Evolutionary conservation across 2,329 filamentous ascomycete genomes (phyloP), one percentile per base, ranked within the genome.

Genomic region (Trichoderma harzianum): DNA sequence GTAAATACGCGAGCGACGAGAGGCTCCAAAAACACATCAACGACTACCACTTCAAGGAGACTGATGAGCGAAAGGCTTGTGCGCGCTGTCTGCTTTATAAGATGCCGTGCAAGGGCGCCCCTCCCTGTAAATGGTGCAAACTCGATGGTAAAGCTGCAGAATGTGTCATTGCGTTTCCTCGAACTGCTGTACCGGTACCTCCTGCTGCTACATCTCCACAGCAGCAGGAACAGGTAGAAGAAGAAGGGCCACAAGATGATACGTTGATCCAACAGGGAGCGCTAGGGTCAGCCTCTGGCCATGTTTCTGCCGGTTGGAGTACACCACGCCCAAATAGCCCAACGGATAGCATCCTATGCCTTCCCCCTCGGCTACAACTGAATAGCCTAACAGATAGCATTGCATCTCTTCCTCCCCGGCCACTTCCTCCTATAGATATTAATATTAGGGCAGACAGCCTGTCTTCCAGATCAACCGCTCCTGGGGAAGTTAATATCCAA

Each of bases 81-180:
- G 39, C 75, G 24, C 77, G 76, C 36, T 80, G 78, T 39, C 75
- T 79, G 1, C 74, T 74, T 10, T 73, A 76, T 61, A 78, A 77
- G 32, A 73, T 78, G 24, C 76, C 72, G 16, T 79, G 78, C 64
- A 24, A 16, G 1, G 39, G 39, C 16, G 39, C 74, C 68, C 78
- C 78, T 69, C 78, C 78, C 0, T 79, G 78, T 30, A 60, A 69
- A 7, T 72, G 74, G 5, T 79, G 78, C 53, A 26, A 11, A 4
- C 6, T 24, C 7, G 51, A 36, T 39, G 24, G 11, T 10, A 26
- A 16, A 26, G 16, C 12, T 24, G 68, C 32, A 21, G 7, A 8
- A 18, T 32, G 26, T 24, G 14, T 30, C 30, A 21, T 21, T 32
- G 10, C 32, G 24, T 14, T 43, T 66, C 30, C 6, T 21, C 1